Conservation (phyloP, 2,329 filamentous ascomycete species). For the Scytalidium lignicola region DNA sequence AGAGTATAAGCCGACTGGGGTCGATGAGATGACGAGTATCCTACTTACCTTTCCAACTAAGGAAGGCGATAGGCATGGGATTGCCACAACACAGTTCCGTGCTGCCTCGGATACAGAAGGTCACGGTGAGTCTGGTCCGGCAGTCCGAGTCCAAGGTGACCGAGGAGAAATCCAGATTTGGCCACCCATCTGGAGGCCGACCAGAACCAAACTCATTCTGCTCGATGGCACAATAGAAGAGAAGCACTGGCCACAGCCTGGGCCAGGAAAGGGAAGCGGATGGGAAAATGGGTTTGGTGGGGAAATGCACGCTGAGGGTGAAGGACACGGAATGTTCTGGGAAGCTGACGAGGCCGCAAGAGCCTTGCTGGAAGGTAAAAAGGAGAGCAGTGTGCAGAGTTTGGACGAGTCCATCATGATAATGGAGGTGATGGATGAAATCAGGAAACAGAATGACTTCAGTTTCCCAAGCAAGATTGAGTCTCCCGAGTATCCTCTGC, state of each 20-base stretch:
- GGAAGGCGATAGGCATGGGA: slow-evolving; percentile 26
- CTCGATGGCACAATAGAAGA: slow-evolving; percentile 12
- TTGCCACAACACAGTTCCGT: slow-evolving; percentile 48
- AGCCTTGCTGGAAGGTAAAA: slow-evolving; percentile 52
- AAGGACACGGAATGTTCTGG: slow-evolving; percentile 61
- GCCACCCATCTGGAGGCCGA: slow-evolving; percentile 50
- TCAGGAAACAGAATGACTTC: slow-evolving; percentile 53
- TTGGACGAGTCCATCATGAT: slow-evolving; percentile 57
- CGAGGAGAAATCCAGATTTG: slow-evolving; percentile 59
- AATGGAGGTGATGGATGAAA: slow-evolving; percentile 65
- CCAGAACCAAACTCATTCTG: slow-evolving; percentile 39
- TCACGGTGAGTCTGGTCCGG: slow-evolving; percentile 26
- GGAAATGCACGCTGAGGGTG: slow-evolving; percentile 28
- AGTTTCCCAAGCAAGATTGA: slow-evolving; percentile 60
- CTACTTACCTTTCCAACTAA: slow-evolving; percentile 51
- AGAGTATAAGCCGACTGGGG: slow-evolving; percentile 46
- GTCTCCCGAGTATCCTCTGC: slow-evolving; percentile 11
- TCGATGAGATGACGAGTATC: slow-evolving; percentile 56
- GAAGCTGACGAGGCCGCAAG: slow-evolving; percentile 60
- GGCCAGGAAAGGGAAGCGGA: slow-evolving; percentile 20
- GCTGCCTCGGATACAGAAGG: slow-evolving; percentile 21
- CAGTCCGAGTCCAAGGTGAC: slow-evolving; percentile 56
- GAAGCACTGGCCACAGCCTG: not conserved
- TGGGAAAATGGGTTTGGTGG: slow-evolving; percentile 24
- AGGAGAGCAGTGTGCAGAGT: slow-evolving; percentile 52